A percentile compares a stretch with the other conserved stretches of the same genome.
Conservation (phyloP, 495 filamentous ascomycete species). For the Thozetella sp. region DNA sequence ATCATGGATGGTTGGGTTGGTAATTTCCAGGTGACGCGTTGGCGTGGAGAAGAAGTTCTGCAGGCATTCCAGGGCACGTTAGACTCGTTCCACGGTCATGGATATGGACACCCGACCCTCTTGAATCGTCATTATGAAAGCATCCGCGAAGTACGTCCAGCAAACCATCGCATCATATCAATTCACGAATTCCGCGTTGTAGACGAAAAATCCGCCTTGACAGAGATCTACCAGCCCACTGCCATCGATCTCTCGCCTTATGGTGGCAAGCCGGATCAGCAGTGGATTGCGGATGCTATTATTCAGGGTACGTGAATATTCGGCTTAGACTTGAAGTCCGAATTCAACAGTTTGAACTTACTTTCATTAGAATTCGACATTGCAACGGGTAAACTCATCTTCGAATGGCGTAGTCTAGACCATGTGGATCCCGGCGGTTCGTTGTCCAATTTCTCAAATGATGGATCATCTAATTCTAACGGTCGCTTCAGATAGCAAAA, state of each 20-base stretch:
- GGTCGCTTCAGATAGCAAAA: too few relatives aligned
- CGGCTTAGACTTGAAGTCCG: too few relatives aligned
- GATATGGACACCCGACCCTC: conserved; percentile 41
- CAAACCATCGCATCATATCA: too few relatives aligned
- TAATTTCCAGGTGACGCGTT: conserved; percentile 35
- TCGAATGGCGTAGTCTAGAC: too few relatives aligned
- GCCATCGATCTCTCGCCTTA: conserved; percentile 3
- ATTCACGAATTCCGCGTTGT: conserved; percentile 12
- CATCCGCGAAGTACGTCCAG: conserved; percentile 4
- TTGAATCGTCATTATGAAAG: conserved; percentile 41
- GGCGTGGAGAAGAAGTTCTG: conserved; percentile 42
- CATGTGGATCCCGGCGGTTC: too few relatives aligned
- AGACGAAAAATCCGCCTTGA: conserved; percentile 7
- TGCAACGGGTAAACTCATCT: conserved; percentile 48
- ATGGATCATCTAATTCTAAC: too few relatives aligned
- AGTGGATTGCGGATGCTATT: conserved; percentile 7
- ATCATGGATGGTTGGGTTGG: conserved; percentile 44
- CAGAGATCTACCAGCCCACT: conserved; percentile 3
- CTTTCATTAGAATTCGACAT: conserved; percentile 55
- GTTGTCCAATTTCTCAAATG: too few relatives aligned
- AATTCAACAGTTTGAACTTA: too few relatives aligned
- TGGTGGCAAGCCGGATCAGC: background rate
- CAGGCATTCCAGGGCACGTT: conserved; percentile 48
- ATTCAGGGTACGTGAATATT: conserved; percentile 23
- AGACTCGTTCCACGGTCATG: conserved; percentile 46